A percentile compares a stretch with the other conserved stretches of the same genome.
Conservation (phyloP, 176 grass and related monocot genomes). For the Oryza rufipogon region DNA sequence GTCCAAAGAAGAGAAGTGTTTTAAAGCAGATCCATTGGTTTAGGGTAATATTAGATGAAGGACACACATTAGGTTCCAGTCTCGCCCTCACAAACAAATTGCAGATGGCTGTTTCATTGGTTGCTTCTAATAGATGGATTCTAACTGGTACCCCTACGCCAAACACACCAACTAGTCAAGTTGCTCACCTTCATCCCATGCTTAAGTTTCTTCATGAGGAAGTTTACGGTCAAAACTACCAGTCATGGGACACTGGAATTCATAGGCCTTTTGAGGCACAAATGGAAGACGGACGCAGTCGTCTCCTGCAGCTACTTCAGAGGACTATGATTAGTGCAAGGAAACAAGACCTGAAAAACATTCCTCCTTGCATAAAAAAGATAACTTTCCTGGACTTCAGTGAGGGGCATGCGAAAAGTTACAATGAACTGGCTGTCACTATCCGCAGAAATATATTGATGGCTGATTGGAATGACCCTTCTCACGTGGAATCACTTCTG, state of each 20-base stretch:
- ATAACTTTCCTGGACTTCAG: constrained; percentile 81
- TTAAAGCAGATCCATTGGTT: constrained; percentile 95
- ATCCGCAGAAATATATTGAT: constrained; percentile 94
- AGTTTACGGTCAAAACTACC: constrained; percentile 81
- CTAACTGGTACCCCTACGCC: constrained; percentile 96
- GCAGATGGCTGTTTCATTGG: constrained; percentile 90
- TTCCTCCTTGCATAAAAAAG: constrained; percentile 88
- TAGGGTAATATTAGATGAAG: constrained; percentile 94
- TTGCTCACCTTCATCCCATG: constrained; percentile 92
- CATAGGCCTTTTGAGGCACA: constrained; percentile 86
- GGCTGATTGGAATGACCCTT: constrained; percentile 99
- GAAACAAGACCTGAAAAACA: constrained; percentile 86
- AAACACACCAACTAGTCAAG: constrained; percentile 94
- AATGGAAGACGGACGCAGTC: constrained; percentile 68
- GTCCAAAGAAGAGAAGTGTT: constrained; percentile 75
- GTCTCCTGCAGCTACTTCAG: constrained; percentile 78
- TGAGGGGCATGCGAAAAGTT: constrained; percentile 82
- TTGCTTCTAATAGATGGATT: constrained; percentile 95
- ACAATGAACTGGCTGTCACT: constrained; percentile 90
- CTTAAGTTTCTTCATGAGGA: constrained; percentile 97
- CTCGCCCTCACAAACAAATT: constrained; percentile 91
- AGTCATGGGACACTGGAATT: constrained; percentile 81
- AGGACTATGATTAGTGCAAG: constrained; percentile 95
- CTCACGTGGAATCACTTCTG: constrained; percentile 95
- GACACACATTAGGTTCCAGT: constrained; percentile 96